Evolutionary conservation across 805 yeast species (phyloP), one percentile per base, ranked within the genome.

Genomic region (Cyberlindnera maclurae): DNA sequence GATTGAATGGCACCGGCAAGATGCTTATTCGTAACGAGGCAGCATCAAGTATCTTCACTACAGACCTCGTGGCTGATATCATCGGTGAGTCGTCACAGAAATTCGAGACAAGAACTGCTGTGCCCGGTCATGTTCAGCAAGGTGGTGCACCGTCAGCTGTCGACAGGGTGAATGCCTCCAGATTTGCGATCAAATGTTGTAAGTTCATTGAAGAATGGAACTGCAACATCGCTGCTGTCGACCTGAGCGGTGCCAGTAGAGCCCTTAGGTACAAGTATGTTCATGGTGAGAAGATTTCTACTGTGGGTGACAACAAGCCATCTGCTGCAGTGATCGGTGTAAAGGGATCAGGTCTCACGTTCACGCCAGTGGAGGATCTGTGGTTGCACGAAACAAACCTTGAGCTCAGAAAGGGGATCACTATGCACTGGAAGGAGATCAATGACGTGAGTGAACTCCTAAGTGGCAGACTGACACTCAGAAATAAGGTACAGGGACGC

Each of bases 91-190:
- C 86, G 53, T 79, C 88, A 27, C 62, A 72, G 29, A 71, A 70
- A 48, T 93, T 85, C 58, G 97, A 89, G 54, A 82, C 93, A 13
- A 81, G 94, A 60, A 88, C 96, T 4, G 97, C 97, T 12, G 77
- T 89, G 43, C 98, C 98, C 20, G 98, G 98, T 24, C 97, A 90
- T 58, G 93, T 90, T 42, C 98, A 93, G 70, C 98, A 93, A 65
- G 98, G 98, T 59, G 93, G 89, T 43, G 75, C 78, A 38, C 98
- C 98, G 36, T 81, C 96, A 7, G 87, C 97, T 6, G 83, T 89
- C 68, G 98, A 93, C 60, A 78, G 97, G 61, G 80, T 88, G 29
- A 74, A 81, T 47, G 96, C 95, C 6, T 79, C 89, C 5, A 77
- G 97, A 59, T 82, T 82, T 60, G 96, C 96, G 4, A 82, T 90